These are phyloP conservation scores for Theileria parva DNA, from an alignment of 169 alveolate species.

Conservation along the genomic window DNA sequence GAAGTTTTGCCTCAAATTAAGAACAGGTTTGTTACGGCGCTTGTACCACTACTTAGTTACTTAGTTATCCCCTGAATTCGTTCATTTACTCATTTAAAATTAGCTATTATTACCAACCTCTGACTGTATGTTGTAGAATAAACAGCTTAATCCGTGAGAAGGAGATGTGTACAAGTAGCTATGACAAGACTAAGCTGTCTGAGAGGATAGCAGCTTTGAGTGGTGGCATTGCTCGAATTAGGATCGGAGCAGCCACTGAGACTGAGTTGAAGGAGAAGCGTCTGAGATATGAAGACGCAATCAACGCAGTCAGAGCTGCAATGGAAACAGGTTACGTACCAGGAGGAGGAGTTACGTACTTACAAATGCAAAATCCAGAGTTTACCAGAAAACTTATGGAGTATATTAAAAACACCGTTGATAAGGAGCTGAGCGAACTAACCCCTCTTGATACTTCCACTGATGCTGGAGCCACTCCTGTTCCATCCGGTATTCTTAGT, in stretches of 20 bases:
- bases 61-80: too few species aligned
- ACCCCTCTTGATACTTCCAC: neutral
- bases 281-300: slow-evolving; percentile 84
- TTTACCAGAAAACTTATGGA: slow-evolving; percentile 70
- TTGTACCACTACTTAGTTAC: too few species aligned
- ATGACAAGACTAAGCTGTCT: slow-evolving; percentile 81
- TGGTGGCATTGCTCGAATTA: slow-evolving; percentile 87
- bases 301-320: slow-evolving; percentile 87
- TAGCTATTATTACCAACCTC: too few species aligned
- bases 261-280: slow-evolving; percentile 85
- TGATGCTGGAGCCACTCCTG: slow-evolving; percentile 3
- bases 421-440: slow-evolving; percentile 43
- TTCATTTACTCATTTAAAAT: too few species aligned
- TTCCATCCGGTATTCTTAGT: too few species aligned
- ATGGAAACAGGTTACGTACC: slow-evolving; percentile 88
- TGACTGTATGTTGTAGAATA: slow-evolving; percentile 42
- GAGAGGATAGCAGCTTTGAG: slow-evolving; percentile 88
- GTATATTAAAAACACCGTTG: slow-evolving; percentile 73
- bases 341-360: slow-evolving; percentile 88
- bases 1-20: slow-evolving; percentile 65
- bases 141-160: slow-evolving; percentile 69
- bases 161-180: slow-evolving; percentile 78
- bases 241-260: slow-evolving; percentile 86
- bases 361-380: slow-evolving; percentile 76
- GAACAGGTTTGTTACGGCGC: slow-evolving; percentile 24